Conservation (phyloP, 2,329 filamentous ascomycete genomes). For the Arthroderma sp. region DNA sequence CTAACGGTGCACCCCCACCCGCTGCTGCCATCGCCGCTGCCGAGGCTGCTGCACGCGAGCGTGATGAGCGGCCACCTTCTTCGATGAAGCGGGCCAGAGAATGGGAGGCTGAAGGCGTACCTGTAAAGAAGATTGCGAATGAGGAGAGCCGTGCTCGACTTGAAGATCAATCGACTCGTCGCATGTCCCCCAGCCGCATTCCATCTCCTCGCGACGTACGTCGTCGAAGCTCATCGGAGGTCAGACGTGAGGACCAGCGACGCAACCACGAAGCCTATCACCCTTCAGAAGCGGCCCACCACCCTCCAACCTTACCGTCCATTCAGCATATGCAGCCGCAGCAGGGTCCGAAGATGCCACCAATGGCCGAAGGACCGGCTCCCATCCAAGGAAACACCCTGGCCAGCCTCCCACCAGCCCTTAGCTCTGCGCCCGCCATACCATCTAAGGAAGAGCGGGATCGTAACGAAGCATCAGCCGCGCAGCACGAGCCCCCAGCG, state of each 20-base stretch:
- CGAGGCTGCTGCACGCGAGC: conserved; percentile 52
- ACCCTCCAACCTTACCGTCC: conserved; percentile 51
- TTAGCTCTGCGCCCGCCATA: background rate
- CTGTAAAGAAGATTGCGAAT: conserved; percentile 68
- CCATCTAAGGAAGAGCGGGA: conserved; percentile 41
- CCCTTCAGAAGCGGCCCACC: conserved; percentile 83
- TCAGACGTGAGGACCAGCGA: conserved; percentile 54
- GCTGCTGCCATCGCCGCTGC: conserved; percentile 53
- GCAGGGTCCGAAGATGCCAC: conserved; percentile 43
- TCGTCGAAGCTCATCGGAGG: conserved; percentile 66
- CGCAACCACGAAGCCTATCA: conserved; percentile 70
- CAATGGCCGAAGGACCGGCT: conserved; percentile 35
- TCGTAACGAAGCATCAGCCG: conserved; percentile 35
- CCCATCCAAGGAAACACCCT: background rate
- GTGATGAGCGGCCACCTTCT: conserved; percentile 64
- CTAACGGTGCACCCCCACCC: conserved; percentile 54
- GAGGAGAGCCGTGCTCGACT: conserved; percentile 79
- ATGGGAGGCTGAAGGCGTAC: conserved; percentile 64
- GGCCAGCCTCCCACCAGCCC: conserved; percentile 29
- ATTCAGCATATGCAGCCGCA: conserved; percentile 32
- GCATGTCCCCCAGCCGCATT: conserved; percentile 44
- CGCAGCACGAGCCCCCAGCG: conserved; percentile 62
- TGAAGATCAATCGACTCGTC: conserved; percentile 63
- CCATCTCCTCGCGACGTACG: conserved; percentile 58
- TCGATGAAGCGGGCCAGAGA: conserved; percentile 75